Percentiles rank a stretch among this genome's conserved stretches.
phyloP scores from a whole-genome alignment of 2,329 filamentous ascomycete species.

The Huntiella moniliformis region DNA sequence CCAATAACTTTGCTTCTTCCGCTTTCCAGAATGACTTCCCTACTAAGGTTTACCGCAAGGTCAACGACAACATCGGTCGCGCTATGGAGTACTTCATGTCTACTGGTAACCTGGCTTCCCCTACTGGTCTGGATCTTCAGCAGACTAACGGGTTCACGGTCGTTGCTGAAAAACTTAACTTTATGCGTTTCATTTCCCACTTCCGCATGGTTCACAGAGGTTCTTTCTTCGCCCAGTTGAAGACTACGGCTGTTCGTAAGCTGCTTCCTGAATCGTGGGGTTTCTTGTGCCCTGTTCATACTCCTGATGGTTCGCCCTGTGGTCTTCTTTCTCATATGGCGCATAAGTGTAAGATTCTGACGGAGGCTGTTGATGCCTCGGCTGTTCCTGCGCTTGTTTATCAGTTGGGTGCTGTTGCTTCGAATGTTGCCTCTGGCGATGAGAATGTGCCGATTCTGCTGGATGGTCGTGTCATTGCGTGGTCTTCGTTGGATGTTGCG shows the following conservation, averaged over 20 bases:
- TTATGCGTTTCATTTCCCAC: constrained; percentile 93
- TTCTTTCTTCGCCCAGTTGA: constrained; percentile 94
- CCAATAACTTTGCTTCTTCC: constrained; percentile 57
- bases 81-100: constrained; percentile 89
- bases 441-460: constrained; percentile 81
- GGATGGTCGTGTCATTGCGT: constrained; percentile 77
- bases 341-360: constrained; percentile 85
- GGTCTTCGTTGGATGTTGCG: constrained; percentile 71
- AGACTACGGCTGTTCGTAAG: constrained; percentile 93
- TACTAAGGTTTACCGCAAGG: constrained; percentile 55
- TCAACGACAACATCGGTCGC: constrained; percentile 76
- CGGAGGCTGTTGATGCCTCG: constrained; percentile 53
- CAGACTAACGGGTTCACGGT: constrained; percentile 91
- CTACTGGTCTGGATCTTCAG: constrained; percentile 82
- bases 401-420: constrained; percentile 59
- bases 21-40: constrained; percentile 68
- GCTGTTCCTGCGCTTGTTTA: constrained; percentile 54
- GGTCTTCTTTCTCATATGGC: constrained; percentile 87
- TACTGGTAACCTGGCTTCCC: constrained; percentile 81
- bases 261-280: constrained; percentile 94
- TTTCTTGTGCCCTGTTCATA: constrained; percentile 93
- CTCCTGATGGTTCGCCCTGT: constrained; percentile 87
- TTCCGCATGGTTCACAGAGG: constrained; percentile 98
- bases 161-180: constrained; percentile 97
- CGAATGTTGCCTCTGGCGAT: constrained; percentile 58